Percentiles rank a stretch among this genome's conserved stretches.
Evolutionary conservation across 2,329 filamentous ascomycete genomes (phyloP).

Genomic region (Colletotrichum sp.): DNA sequence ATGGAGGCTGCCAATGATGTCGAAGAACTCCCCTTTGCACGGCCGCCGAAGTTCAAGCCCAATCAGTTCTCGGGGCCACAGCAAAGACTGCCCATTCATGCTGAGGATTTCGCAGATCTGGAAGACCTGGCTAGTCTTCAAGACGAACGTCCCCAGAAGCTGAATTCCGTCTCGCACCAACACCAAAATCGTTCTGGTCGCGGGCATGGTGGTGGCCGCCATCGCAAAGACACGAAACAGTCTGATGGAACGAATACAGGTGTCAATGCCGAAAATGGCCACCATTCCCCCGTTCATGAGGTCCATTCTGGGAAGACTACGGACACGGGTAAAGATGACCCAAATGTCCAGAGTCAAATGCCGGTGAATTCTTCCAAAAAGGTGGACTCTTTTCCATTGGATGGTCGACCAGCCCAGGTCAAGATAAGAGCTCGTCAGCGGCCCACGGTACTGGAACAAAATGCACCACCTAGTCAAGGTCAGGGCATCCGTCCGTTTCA

Average conservation of each 20-base stretch:
- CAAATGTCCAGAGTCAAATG: neutral
- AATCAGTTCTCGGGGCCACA: conserved; percentile 13
- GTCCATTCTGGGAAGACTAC: neutral
- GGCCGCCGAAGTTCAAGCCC: neutral
- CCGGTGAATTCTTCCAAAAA: neutral
- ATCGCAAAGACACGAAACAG: neutral
- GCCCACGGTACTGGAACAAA: neutral
- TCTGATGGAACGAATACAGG: neutral
- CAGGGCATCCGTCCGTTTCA: neutral
- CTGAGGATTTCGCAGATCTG: neutral
- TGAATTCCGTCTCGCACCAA: neutral
- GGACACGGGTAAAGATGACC: neutral
- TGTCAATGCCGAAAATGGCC: neutral
- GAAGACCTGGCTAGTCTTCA: neutral
- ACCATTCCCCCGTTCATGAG: neutral
- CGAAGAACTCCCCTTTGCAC: neutral
- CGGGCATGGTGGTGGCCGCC: neutral
- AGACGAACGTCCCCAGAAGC: neutral
- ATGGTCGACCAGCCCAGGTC: neutral
- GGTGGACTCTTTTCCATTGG: neutral
- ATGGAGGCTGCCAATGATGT: neutral
- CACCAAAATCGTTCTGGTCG: neutral
- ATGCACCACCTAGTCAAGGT: neutral
- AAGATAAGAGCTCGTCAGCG: neutral
- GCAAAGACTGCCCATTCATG: neutral